Percentiles rank a stretch among this genome's conserved stretches.
Evolutionary conservation across 768 basidiomycete genomes (phyloP).

Genomic region (Rhodosporidiobolus sp.): DNA sequence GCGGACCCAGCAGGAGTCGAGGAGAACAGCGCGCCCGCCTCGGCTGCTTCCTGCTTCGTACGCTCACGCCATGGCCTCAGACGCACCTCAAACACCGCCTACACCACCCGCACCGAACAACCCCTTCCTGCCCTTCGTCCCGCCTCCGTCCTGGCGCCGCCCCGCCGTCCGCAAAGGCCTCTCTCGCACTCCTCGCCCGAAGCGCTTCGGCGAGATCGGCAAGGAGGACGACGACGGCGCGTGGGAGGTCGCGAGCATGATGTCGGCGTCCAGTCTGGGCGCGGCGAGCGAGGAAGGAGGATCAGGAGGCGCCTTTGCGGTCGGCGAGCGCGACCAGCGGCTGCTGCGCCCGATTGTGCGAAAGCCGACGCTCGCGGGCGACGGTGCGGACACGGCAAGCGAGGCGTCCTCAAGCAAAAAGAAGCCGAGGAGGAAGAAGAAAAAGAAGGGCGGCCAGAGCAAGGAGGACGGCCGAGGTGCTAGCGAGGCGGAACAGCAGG

Average conservation of each 20-base stretch:
- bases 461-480: too few species aligned
- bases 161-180: not conserved
- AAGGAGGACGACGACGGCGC: constrained; percentile 14
- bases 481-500: too few species aligned
- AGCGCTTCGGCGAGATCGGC: constrained; percentile 18
- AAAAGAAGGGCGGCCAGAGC: too few species aligned
- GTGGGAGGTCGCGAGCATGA: not conserved
- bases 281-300: not conserved
- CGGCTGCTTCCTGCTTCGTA: not conserved
- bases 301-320: not conserved
- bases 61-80: not conserved
- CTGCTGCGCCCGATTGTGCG: not conserved
- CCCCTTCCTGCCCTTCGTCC: constrained; percentile 20
- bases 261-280: not conserved
- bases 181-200: too few species aligned
- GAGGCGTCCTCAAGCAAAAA: too few species aligned
- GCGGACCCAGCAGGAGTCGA: too few species aligned
- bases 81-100: not conserved
- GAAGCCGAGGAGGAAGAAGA: too few species aligned
- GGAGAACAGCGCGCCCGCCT: not conserved
- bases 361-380: not conserved
- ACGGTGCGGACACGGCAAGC: too few species aligned
- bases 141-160: not conserved
- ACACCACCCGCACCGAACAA: constrained; percentile 4
- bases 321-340: not conserved